Conservation (phyloP, 23 red algal species). For the Cyanidium caldarium region DNA sequence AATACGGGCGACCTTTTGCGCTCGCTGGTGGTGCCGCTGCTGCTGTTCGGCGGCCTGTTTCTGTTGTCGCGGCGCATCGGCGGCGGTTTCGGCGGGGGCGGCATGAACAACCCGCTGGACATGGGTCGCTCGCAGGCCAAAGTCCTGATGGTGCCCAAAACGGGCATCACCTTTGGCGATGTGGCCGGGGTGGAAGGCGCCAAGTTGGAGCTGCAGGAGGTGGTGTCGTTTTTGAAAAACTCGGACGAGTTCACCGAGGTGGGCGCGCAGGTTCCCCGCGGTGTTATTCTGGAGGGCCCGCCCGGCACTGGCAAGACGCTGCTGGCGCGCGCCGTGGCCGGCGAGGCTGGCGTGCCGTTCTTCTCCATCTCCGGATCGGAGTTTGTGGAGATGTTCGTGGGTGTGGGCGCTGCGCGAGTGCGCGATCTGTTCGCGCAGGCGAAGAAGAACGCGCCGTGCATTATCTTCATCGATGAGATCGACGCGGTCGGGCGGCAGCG, state of each 20-base stretch:
- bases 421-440: constrained; percentile 92
- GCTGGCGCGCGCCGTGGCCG: constrained; percentile 88
- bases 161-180: constrained; percentile 87
- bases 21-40: constrained; percentile 72
- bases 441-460: constrained; percentile 99
- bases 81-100: constrained; percentile 30
- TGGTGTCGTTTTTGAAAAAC: constrained; percentile 92
- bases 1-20: constrained; percentile 71
- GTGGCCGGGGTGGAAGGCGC: constrained; percentile 86
- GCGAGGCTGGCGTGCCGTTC: constrained; percentile 97
- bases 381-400: constrained; percentile 99
- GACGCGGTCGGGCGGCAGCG: constrained; percentile 95
- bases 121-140: constrained; percentile 66
- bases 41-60: constrained; percentile 92
- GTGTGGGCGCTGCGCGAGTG: constrained; percentile 90
- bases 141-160: constrained; percentile 86
- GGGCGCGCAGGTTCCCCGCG: constrained; percentile 79
- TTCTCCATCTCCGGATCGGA: constrained; percentile 98
- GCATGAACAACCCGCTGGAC: constrained; percentile 82
- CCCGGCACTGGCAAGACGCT: constrained; percentile 98
- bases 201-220: constrained; percentile 89
- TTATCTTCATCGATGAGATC: constrained; percentile 99
- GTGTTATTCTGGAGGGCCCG: constrained; percentile 96
- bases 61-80: constrained; percentile 68
- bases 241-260: constrained; percentile 87